Conservation (phyloP, 1,284 basidiomycete species). For the Trichosporon asahii region DNA sequence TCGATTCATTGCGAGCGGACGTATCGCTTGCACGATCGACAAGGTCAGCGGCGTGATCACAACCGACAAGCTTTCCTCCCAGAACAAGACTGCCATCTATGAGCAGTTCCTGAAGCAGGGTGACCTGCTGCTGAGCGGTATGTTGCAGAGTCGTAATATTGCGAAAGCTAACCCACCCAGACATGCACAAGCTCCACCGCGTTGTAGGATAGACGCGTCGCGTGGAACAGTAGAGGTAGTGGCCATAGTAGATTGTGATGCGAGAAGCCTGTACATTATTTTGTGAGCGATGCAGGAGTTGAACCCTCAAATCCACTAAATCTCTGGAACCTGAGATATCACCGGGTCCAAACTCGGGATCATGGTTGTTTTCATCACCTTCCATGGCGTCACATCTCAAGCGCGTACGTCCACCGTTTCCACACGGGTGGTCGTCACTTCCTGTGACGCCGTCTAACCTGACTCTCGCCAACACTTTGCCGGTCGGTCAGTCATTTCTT, state of each 20-base stretch:
- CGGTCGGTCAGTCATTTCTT: conserved; percentile 50
- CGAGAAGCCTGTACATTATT: not conserved
- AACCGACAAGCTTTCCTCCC: conserved; percentile 77
- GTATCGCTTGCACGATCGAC: conserved; percentile 88
- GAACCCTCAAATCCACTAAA: too few relatives aligned
- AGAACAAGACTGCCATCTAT: conserved; percentile 80
- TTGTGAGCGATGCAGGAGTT: too few relatives aligned
- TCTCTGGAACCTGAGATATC: too few relatives aligned
- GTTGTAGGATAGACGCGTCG: conserved; percentile 41
- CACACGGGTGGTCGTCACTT: conserved; percentile 39
- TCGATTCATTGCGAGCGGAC: conserved; percentile 85
- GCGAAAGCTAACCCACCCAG: conserved; percentile 25
- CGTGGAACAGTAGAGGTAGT: not conserved
- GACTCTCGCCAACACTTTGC: conserved; percentile 46
- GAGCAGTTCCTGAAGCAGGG: conserved; percentile 84
- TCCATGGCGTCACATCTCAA: not conserved
- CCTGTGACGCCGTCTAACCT: conserved; percentile 36
- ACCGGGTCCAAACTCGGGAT: not conserved
- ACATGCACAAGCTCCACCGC: conserved; percentile 51
- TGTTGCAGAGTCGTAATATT: conserved; percentile 23
- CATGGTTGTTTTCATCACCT: not conserved
- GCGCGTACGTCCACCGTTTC: conserved; percentile 38
- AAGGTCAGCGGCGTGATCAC: conserved; percentile 90
- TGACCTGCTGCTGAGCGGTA: conserved; percentile 74
- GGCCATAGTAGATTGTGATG: not conserved